Percentiles rank a stretch among this genome's conserved stretches.
phyloP scores from a whole-genome alignment of 352 stramenopile genomes.

The Elongisporangium undulatum region DNA sequence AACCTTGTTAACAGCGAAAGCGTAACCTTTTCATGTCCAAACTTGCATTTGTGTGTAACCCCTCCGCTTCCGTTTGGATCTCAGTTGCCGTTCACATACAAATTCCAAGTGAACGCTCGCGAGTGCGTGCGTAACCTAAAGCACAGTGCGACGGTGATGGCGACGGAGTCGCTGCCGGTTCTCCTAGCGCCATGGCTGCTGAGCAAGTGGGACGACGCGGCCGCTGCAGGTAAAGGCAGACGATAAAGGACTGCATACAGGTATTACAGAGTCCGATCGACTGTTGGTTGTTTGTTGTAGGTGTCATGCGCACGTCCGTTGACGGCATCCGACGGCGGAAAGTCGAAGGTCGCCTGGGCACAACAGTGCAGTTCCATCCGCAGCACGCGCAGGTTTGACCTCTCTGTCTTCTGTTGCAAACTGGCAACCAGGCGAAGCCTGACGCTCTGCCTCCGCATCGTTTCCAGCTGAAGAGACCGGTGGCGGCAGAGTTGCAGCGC shows the following conservation, averaged over 20 bases:
- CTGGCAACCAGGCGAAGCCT: background rate
- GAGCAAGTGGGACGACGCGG: slow-evolving; percentile 16
- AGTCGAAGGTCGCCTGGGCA: slow-evolving; percentile 25
- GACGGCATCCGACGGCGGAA: slow-evolving; percentile 25
- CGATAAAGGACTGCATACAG: background rate
- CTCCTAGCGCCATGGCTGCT: slow-evolving; percentile 7
- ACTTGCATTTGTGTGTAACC: background rate
- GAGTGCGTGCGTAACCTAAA: background rate
- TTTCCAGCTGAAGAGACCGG: slow-evolving; percentile 37
- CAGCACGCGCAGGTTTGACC: slow-evolving; percentile 26
- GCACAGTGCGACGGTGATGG: background rate
- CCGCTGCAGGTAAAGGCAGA: slow-evolving; percentile 9
- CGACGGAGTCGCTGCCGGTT: too few relatives aligned
- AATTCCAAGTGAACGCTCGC: background rate
- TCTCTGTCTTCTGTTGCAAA: background rate
- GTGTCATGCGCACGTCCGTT: slow-evolving; percentile 30
- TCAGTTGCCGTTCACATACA: background rate
- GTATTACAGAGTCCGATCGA: background rate
- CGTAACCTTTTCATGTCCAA: background rate
- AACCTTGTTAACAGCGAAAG: background rate
- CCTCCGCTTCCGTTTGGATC: too few relatives aligned
- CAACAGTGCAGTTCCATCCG: slow-evolving; percentile 42
- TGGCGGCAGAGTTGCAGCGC: slow-evolving; percentile 22
- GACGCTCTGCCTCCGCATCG: background rate
- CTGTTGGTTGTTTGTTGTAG: slow-evolving; percentile 8